Evolutionary conservation across 768 basidiomycete genomes (phyloP).

Genomic region (Asterophora lycoperdoides): DNA sequence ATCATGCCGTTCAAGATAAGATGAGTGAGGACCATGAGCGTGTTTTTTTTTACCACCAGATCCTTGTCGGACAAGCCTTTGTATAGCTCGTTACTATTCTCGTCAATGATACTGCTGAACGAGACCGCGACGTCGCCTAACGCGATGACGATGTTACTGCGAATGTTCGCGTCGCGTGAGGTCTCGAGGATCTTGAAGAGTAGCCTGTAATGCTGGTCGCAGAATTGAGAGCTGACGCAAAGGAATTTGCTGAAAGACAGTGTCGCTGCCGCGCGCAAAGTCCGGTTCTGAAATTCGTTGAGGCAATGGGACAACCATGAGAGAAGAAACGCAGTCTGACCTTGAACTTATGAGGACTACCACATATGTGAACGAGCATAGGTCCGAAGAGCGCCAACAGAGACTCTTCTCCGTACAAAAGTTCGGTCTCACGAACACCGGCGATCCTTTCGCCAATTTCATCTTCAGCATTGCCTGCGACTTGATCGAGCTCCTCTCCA

Average conservation of each 20-base stretch:
- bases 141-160: conserved; percentile 96
- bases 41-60: conserved; percentile 96
- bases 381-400: conserved; percentile 84
- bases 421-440: conserved; percentile 77
- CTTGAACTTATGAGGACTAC: conserved; percentile 88
- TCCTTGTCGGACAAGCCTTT: conserved; percentile 86
- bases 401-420: conserved; percentile 80
- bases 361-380: conserved; percentile 85
- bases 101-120: conserved; percentile 96
- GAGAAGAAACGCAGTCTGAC: conserved; percentile 36
- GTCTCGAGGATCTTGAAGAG: conserved; percentile 94
- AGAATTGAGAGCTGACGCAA: conserved; percentile 91
- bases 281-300: conserved; percentile 59
- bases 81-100: conserved; percentile 94
- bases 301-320: neutral
- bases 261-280: conserved; percentile 81
- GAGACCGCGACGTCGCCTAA: conserved; percentile 97
- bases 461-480: conserved; percentile 96
- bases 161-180: conserved; percentile 82
- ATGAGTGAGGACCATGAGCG: conserved; percentile 96
- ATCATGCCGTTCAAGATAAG: conserved; percentile 98
- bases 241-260: conserved; percentile 94
- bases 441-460: conserved; percentile 94
- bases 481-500: conserved; percentile 91
- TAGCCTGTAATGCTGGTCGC: conserved; percentile 82